Evolutionary conservation across 805 yeast species (phyloP), one percentile per base, ranked within the genome.

Genomic region (Metschnikowia bowlesiae): DNA sequence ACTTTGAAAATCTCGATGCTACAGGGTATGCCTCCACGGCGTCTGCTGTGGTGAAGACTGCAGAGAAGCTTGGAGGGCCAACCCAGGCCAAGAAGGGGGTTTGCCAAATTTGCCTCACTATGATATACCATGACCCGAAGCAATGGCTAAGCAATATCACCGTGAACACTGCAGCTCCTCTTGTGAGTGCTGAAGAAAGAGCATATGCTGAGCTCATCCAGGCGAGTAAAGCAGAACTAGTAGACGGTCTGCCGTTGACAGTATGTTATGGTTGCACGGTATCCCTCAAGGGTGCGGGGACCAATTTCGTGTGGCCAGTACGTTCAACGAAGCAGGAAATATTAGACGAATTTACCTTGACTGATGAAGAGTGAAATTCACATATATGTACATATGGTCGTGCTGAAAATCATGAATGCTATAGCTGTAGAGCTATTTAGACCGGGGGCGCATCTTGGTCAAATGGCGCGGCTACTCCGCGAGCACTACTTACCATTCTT

Each of bases 1-100:
- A 92, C 65, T 89, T 89, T 58, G 76, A 72, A 31, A 74, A 76
- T 33, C 81, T 91, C 26, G 96, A 89, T 60, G 75, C 76, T 6
- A 70, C 73, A 8, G 90, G 83, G 13, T 90, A 90, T 62, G 90
- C 96, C 0, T 88, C 92, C 50, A 87, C 92, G 2, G 90, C 91
- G 2, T 86, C 97, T 0, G 91, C 98, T 0, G 97, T 92, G 18
- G 90, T 90, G 11, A 84, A 88, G 56, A 90, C 96, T 0, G 96
- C 94, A 5, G 84, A 84, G 44, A 90, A 92, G 63, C 68, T 91
- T 41, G 77, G 75, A 1, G 73, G 73, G 7, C 88, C 87, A 0
- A 62, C 51, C 46, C 48, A 37, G 2, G 59, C 50, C 9, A 52
- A 60, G 1, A 57, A 57, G 1, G 62, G 55, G 6, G 46, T 43